Evolutionary conservation across 345 rosid species (phyloP), one percentile per base, ranked within the genome.

Genomic region (Populus deltoides): DNA sequence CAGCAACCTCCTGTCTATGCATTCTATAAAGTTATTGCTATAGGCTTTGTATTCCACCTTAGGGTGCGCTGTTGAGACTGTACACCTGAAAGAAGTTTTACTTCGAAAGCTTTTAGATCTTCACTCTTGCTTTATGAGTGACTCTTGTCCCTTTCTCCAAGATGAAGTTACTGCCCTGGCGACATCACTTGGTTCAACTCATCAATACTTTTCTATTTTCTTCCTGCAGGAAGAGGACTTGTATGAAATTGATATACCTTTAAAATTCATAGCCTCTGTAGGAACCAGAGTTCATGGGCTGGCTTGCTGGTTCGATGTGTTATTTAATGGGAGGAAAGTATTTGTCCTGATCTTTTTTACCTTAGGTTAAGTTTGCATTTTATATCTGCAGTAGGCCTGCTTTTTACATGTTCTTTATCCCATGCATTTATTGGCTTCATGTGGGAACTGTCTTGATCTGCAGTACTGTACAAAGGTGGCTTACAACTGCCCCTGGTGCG

Each of bases 301-400:
- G 85, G 99, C 99, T 70, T 96, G 98, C 80, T 96, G 99, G 99
- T 96, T 96, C 29, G 99, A 96, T 59, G 97, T 96, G 67, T 82
- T 96, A 73, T 96, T 96, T 68, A 86, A 93, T 51, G 99, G 99
- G 76, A 96, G 98, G 98, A 87, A 85, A 85, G 65, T 68, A 33
- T 68, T 66, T n/a, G 20, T 36, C 16, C 71, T 31, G 31, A 66
- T 53, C n/a, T 29, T 20, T 49, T 17, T 15, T 9, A 45, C 11
- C 33, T 16, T 67, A 38, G 9, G n/a, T 4, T 9, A 63, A 25
- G 39, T 20, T 72, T 39, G 36, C 22, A 27, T 77, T 43, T 39
- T 25, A 25, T 57, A 79, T 73, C 43, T 38, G 75, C 73, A 29
- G 45, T n/a, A 18, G 12, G 53, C 55, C 45, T 73, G 12, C 80